Percentiles rank a stretch among this genome's conserved stretches.
These are phyloP conservation scores for Anethum foeniculum DNA, from an alignment of 140 eudicot genomes.

Conservation along the genomic window DNA sequence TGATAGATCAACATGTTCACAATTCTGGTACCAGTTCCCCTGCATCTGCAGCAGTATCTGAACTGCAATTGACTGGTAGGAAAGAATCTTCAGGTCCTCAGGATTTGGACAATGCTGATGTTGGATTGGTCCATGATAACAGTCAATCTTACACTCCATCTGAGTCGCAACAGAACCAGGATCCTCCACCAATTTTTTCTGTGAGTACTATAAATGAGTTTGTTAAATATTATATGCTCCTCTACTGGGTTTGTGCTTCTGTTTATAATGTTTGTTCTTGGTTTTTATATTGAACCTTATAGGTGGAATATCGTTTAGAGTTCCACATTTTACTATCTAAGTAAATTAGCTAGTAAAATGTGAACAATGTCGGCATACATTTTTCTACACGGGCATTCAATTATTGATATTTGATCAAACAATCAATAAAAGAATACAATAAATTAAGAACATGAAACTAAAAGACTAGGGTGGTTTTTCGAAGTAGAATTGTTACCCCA, in stretches of 20 bases:
- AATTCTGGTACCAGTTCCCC: constrained; percentile 66
- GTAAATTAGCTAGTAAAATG: neutral
- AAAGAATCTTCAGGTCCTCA: constrained; percentile 48
- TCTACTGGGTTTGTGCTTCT: neutral
- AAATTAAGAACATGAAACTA: neutral
- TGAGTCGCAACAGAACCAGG: constrained; percentile 55
- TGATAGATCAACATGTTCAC: constrained; percentile 37
- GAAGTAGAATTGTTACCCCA: neutral
- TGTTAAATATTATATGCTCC: neutral
- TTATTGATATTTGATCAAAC: neutral
- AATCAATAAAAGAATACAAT: neutral
- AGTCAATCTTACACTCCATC: constrained; percentile 47
- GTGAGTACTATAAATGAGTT: constrained; percentile 31
- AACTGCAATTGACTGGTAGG: constrained; percentile 37
- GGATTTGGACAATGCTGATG: constrained; percentile 48
- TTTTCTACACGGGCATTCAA: neutral
- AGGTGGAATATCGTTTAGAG: neutral
- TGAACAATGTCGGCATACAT: neutral
- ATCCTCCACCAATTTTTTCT: constrained; percentile 57
- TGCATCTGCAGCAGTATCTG: constrained; percentile 38
- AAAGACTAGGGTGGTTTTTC: neutral
- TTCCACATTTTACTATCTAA: neutral
- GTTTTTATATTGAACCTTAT: neutral
- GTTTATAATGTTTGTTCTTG: neutral
- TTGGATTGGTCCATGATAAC: constrained; percentile 41